Evolutionary conservation across 129 eudicot species (phyloP).

Genomic region (Smallanthus sonchifolius): DNA sequence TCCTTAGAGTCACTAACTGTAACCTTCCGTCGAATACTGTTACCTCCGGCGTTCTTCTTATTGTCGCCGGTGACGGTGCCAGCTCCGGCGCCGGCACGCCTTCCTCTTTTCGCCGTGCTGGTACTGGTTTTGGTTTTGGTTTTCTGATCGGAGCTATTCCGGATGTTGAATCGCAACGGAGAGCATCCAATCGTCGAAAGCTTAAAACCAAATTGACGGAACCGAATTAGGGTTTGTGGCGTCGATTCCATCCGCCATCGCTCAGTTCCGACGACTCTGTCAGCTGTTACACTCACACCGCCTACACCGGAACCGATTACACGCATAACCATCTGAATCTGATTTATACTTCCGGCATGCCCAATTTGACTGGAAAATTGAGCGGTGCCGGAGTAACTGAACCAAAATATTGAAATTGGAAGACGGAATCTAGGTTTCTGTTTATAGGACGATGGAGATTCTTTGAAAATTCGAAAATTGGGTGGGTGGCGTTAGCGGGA

Average conservation of each 20-base stretch:
- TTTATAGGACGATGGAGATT: not conserved
- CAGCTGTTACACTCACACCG: constrained; percentile 17
- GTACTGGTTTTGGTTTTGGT: not conserved
- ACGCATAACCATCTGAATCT: constrained; percentile 22
- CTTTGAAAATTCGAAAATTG: not conserved
- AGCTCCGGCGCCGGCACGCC: not conserved
- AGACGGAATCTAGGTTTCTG: constrained; percentile 4
- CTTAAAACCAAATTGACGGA: constrained; percentile 10
- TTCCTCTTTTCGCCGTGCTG: constrained; percentile 2
- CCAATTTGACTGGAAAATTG: not conserved
- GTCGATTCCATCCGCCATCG: constrained; percentile 22
- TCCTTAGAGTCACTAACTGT: not conserved
- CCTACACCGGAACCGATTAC: not conserved
- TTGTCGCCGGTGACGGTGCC: no score
- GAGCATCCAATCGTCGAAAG: constrained; percentile 6
- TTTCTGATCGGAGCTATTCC: constrained; percentile 8
- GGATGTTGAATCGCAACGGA: constrained; percentile 17
- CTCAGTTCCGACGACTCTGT: constrained; percentile 18
- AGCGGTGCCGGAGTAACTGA: not conserved
- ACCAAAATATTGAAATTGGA: not conserved
- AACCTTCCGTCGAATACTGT: not conserved
- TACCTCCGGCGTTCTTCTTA: not conserved
- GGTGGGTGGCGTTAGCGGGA: not conserved
- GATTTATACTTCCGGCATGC: not conserved
- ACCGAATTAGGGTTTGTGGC: not conserved